Percentiles rank a stretch among this genome's conserved stretches.
Evolutionary conservation across 345 rosid species (phyloP).

Genomic region (Pistacia integerrima): DNA sequence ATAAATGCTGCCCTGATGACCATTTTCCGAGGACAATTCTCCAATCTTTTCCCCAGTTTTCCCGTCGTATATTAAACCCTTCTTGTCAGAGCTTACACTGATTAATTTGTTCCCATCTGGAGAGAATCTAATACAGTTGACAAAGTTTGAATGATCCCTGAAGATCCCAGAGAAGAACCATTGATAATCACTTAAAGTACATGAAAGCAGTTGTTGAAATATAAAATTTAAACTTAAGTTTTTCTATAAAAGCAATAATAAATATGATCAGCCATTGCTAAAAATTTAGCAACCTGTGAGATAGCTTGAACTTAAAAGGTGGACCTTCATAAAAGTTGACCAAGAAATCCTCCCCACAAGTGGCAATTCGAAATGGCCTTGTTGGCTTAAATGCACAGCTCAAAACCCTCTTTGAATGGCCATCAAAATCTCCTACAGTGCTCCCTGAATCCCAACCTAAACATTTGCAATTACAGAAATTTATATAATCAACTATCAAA

Average conservation of each 20-base stretch:
- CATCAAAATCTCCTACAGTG: conserved; percentile 94
- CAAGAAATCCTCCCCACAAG: conserved; percentile 93
- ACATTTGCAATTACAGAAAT: not conserved
- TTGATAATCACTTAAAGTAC: no score
- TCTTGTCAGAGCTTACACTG: conserved; percentile 91
- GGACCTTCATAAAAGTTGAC: conserved; percentile 97
- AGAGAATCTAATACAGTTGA: conserved; percentile 87
- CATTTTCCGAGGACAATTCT: conserved; percentile 69
- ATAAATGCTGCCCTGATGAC: conserved; percentile 90
- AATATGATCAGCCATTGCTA: no score
- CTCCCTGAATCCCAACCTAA: conserved; percentile 99
- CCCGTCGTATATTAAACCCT: conserved; percentile 85
- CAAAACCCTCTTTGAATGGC: conserved; percentile 87
- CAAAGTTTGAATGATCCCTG: conserved; percentile 96
- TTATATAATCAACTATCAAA: not conserved
- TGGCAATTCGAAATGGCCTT: conserved; percentile 86
- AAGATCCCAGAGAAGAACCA: conserved; percentile 20
- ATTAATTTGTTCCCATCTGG: conserved; percentile 95
- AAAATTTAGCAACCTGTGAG: conserved; percentile 56
- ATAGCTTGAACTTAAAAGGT: conserved; percentile 88
- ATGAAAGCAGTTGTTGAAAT: not conserved
- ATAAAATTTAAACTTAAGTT: no score
- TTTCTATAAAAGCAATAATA: no score
- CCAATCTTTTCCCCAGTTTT: conserved; percentile 83
- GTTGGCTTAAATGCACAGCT: conserved; percentile 94